Conservation (phyloP, 1,284 basidiomycete species). For the Puccinia triticina region DNA sequence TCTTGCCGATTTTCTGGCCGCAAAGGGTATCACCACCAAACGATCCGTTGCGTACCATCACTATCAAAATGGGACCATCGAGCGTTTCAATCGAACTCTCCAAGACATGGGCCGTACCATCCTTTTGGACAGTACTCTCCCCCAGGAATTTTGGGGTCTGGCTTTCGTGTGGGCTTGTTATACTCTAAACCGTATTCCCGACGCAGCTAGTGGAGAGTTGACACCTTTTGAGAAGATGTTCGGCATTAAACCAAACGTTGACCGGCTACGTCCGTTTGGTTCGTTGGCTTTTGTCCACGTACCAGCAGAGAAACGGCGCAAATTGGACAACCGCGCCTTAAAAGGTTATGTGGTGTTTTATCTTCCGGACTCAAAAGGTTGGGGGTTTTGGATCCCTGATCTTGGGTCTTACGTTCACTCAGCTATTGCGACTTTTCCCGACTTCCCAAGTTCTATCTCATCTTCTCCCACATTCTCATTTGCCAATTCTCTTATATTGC, state of each 20-base stretch:
- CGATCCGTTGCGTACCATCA: no score
- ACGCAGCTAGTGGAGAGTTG: background rate
- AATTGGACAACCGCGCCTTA: no score
- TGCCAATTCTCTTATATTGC: no score
- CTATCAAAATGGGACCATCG: no score
- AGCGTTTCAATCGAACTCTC: no score
- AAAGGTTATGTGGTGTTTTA: background rate
- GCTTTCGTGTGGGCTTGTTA: background rate
- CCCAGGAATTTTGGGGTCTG: slow-evolving; percentile 37
- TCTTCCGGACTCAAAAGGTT: background rate
- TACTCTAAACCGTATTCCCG: background rate
- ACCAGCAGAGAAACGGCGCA: background rate
- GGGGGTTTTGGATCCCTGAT: slow-evolving; percentile 1
- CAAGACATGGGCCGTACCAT: background rate
- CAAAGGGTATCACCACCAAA: no score
- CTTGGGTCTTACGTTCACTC: no score
- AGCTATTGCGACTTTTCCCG: no score
- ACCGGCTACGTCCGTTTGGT: background rate
- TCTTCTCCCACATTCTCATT: background rate
- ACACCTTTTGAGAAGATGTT: slow-evolving; percentile 10
- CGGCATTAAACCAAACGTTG: background rate
- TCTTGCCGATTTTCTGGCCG: no score
- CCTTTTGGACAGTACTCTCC: background rate
- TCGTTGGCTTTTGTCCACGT: background rate
- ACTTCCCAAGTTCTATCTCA: no score